These are phyloP conservation scores for Vanilla planifolia DNA, from an alignment of 106 monocot species.

Conservation along the genomic window DNA sequence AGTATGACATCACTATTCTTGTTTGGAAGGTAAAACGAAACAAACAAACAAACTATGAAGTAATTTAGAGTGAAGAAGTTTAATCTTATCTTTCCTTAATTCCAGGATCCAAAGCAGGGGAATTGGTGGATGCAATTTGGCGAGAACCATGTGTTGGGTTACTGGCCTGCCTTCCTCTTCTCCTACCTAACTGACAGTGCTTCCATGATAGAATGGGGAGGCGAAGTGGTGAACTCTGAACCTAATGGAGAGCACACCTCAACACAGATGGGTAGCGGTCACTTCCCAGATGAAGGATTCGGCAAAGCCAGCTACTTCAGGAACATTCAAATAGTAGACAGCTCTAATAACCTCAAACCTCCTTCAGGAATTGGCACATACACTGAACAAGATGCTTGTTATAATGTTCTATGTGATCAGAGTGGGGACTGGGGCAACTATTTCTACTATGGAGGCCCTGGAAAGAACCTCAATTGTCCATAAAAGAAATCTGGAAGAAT, in stretches of 20 bases:
- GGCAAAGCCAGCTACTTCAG: constrained; percentile 77
- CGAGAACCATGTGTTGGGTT: constrained; percentile 56
- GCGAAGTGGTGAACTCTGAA: constrained; percentile 72
- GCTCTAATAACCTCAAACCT: constrained; percentile 50
- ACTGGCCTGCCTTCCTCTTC: constrained; percentile 79
- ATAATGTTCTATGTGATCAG: constrained; percentile 55
- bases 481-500: no score
- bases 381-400: constrained; percentile 68
- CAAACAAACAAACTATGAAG: not conserved
- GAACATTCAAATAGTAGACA: constrained; percentile 70
- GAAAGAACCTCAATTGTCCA: constrained; percentile 61
- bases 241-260: constrained; percentile 71
- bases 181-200: constrained; percentile 53
- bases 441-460: constrained; percentile 91
- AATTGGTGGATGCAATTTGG: constrained; percentile 92
- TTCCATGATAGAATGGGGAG: constrained; percentile 81
- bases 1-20: constrained; percentile 80
- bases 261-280: constrained; percentile 78
- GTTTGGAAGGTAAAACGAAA: constrained; percentile 76
- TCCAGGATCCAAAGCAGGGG: constrained; percentile 62
- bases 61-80: no score
- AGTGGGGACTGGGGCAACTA: constrained; percentile 71
- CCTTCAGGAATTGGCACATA: constrained; percentile 47
- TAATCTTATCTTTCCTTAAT: not conserved
- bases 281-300: constrained; percentile 68